Conservation (phyloP, 225 moss, liverwort and hornwort genomes). For the Polytrichum commune region DNA sequence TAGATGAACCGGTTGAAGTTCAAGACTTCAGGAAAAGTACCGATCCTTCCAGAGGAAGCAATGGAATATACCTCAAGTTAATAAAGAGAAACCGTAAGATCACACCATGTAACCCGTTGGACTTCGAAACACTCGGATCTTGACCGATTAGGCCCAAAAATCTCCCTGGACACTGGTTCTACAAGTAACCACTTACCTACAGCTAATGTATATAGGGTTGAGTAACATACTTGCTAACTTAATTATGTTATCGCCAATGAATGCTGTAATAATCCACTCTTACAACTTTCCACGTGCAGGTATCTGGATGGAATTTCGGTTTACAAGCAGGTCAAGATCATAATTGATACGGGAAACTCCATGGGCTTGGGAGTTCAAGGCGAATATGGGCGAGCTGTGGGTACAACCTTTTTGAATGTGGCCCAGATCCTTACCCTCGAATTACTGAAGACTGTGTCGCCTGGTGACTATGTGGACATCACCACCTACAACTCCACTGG, state of each 20-base stretch:
- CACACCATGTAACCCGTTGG: no score
- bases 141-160: no score
- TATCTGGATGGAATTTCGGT: slow-evolving; percentile 19
- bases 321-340: slow-evolving; percentile 16
- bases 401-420: slow-evolving; percentile 13
- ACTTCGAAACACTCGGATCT: no score
- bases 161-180: background rate
- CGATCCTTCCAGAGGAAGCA: no score
- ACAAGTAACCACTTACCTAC: background rate
- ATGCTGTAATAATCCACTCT: background rate
- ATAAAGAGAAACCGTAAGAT: no score
- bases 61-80: no score
- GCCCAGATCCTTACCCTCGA: slow-evolving; percentile 3
- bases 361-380: background rate
- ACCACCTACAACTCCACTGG: slow-evolving; percentile 6
- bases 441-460: slow-evolving; percentile 13
- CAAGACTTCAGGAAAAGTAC: no score
- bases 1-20: no score
- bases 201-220: background rate
- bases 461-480: slow-evolving; percentile 16
- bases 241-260: background rate
- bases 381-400: background rate
- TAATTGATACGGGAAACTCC: slow-evolving; percentile 8
- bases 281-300: background rate
- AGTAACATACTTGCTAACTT: background rate